These are phyloP conservation scores for Trametes sanguinea DNA, from an alignment of 768 basidiomycete genomes.

Conservation along the genomic window DNA sequence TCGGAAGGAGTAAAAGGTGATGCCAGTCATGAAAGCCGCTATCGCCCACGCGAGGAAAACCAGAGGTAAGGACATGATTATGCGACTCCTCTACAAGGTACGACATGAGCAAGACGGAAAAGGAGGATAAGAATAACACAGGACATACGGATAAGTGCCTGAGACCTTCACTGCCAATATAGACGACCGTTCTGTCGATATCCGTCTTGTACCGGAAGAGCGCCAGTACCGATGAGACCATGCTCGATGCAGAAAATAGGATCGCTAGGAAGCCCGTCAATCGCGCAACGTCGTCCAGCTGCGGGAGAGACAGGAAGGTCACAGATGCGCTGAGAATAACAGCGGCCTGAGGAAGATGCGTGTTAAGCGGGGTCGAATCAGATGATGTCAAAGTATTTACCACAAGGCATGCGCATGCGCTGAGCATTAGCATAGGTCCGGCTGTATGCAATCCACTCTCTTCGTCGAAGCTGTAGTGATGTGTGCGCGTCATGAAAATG, in stretches of 20 bases:
- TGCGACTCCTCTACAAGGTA: conserved; percentile 50
- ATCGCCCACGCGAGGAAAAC: conserved; percentile 75
- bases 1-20: conserved; percentile 66
- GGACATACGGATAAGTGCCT: conserved; percentile 50
- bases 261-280: conserved; percentile 68
- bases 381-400: conserved; percentile 20
- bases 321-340: conserved; percentile 80
- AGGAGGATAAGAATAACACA: background rate
- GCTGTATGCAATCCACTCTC: conserved; percentile 53
- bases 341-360: conserved; percentile 56
- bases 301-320: conserved; percentile 79
- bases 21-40: conserved; percentile 63
- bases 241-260: conserved; percentile 66
- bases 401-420: conserved; percentile 50
- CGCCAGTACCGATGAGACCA: conserved; percentile 68
- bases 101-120: conserved; percentile 3
- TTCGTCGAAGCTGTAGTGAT: conserved; percentile 54
- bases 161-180: conserved; percentile 53
- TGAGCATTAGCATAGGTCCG: conserved; percentile 62
- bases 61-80: conserved; percentile 70
- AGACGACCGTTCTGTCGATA: conserved; percentile 51
- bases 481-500: conserved; percentile 61
- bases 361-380: conserved; percentile 3
- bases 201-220: conserved; percentile 72
- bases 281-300: conserved; percentile 63